Percentiles rank a stretch among this genome's conserved stretches.
phyloP scores from a whole-genome alignment of 257 asterid species.

The Fraxinus americana region DNA sequence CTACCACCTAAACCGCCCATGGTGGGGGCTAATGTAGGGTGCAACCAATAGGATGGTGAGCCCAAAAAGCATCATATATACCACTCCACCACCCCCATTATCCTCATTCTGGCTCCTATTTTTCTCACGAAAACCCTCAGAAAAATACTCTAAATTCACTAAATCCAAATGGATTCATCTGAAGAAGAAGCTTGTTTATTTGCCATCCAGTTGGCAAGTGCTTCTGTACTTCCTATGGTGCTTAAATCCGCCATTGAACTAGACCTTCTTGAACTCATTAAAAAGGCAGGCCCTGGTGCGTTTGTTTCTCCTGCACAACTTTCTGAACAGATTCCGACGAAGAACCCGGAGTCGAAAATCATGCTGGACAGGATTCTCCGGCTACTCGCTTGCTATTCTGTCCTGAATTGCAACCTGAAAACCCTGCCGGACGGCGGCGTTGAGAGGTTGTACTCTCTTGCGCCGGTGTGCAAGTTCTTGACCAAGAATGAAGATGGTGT shows the following conservation, averaged over 20 bases:
- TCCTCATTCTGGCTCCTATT: no score
- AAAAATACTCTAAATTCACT: neutral
- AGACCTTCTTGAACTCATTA: conserved; percentile 42
- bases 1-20: no score
- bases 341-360: conserved; percentile 25
- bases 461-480: conserved; percentile 35
- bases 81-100: neutral
- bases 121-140: neutral
- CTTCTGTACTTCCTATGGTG: conserved; percentile 27
- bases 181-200: conserved; percentile 26
- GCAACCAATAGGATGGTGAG: conserved; percentile 21
- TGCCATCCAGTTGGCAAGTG: conserved; percentile 21
- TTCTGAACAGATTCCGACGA: conserved; percentile 31
- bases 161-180: conserved; percentile 34
- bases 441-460: conserved; percentile 33
- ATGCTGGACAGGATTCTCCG: conserved; percentile 46
- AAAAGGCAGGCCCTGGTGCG: conserved; percentile 25
- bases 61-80: conserved; percentile 26
- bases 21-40: neutral
- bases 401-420: conserved; percentile 25
- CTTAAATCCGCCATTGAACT: conserved; percentile 40
- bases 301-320: conserved; percentile 35
- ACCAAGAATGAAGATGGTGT: conserved; percentile 36
- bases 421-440: conserved; percentile 4
- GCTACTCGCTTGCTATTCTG: conserved; percentile 36